Conservation (phyloP, 805 yeast genomes). For the Wickerhamiella allomyrinae region DNA sequence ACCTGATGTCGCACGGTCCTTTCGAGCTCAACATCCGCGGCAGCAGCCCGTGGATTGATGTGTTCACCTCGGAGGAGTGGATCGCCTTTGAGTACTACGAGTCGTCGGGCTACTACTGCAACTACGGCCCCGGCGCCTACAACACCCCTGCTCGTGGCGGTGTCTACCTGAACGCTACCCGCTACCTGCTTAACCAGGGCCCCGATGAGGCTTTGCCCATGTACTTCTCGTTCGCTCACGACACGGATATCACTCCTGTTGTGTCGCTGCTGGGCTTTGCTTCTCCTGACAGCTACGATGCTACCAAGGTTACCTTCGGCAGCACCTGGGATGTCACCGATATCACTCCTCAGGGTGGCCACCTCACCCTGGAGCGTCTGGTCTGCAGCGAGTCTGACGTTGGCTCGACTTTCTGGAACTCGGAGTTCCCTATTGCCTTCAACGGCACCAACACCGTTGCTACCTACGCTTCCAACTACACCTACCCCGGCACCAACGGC, state of each 20-base stretch:
- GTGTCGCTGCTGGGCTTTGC: constrained; percentile 36
- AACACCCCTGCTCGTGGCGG: constrained; percentile 29
- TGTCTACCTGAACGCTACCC: constrained; percentile 35
- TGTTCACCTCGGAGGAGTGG: constrained; percentile 20
- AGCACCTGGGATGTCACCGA: constrained; percentile 34
- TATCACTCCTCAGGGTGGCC: constrained; percentile 22
- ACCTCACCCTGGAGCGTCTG: constrained; percentile 22
- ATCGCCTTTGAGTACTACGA: constrained; percentile 16
- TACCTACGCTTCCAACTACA: constrained; percentile 7
- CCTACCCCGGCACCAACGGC: constrained; percentile 8
- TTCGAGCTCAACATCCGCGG: constrained; percentile 39
- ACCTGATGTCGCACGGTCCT: constrained; percentile 34
- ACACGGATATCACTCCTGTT: constrained; percentile 39
- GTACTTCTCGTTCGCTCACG: constrained; percentile 40
- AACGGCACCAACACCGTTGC: constrained; percentile 7
- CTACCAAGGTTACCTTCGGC: constrained; percentile 31
- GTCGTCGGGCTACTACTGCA: constrained; percentile 17
- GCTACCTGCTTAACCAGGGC: constrained; percentile 32
- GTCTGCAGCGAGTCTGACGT: constrained; percentile 25
- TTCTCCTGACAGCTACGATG: constrained; percentile 28
- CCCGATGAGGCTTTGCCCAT: constrained; percentile 26
- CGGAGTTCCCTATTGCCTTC: constrained; percentile 11
- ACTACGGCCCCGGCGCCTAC: constrained; percentile 21
- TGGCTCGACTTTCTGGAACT: constrained; percentile 2
- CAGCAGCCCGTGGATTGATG: constrained; percentile 27